These are phyloP conservation scores for Isoetes taiwanensis DNA, from an alignment of 75 land plant species.

Conservation along the genomic window DNA sequence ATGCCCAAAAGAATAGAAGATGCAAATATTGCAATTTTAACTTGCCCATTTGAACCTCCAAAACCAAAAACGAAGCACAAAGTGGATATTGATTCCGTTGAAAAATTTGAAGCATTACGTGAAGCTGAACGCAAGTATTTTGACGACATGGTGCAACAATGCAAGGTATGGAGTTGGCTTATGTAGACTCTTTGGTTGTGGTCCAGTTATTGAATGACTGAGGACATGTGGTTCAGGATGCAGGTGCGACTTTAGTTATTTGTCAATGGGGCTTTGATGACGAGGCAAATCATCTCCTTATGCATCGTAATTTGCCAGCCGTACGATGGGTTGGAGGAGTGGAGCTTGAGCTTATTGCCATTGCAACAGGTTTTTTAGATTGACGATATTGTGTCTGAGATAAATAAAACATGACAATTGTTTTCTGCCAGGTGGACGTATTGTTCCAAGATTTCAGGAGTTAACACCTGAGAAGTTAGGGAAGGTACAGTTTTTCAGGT, in stretches of 20 bases:
- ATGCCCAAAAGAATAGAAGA: conserved; percentile 89
- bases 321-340: conserved; percentile 47
- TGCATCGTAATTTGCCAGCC: conserved; percentile 5
- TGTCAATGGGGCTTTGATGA: conserved; percentile 8
- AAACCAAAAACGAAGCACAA: conserved; percentile 99
- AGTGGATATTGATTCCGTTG: conserved; percentile 92
- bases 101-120: conserved; percentile 88
- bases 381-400: no score
- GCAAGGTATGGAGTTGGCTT: conserved; percentile 85
- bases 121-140: conserved; percentile 81
- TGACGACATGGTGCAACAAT: conserved; percentile 94
- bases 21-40: conserved; percentile 93
- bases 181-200: background rate
- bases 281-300: conserved; percentile 1
- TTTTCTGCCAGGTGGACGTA: conserved; percentile 68
- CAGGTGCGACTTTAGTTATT: conserved; percentile 19
- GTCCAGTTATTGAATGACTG: background rate
- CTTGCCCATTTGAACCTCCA: conserved; percentile 99
- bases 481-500: conserved; percentile 50
- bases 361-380: conserved; percentile 88
- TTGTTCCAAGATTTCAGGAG: conserved; percentile 94
- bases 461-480: conserved; percentile 93
- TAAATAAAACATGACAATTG: no score
- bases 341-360: conserved; percentile 89
- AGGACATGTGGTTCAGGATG: conserved; percentile 44